Conservation (phyloP, 2,329 filamentous ascomycete species). For the Emergomyces africanus region DNA sequence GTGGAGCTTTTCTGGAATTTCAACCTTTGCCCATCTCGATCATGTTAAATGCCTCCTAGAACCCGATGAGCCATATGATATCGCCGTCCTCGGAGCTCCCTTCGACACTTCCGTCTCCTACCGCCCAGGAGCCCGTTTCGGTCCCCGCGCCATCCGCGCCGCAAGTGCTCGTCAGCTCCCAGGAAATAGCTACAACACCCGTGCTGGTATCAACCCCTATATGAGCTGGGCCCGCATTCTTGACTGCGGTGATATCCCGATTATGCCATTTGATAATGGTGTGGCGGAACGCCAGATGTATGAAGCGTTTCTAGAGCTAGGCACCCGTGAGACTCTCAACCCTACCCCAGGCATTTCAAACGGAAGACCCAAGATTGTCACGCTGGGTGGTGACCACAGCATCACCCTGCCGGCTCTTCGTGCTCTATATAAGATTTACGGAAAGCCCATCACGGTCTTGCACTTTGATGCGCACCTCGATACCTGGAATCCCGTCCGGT, state of each 20-base stretch:
- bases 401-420: slow-evolving; percentile 57
- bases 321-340: slow-evolving; percentile 30
- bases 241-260: slow-evolving; percentile 83
- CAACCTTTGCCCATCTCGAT: slow-evolving; percentile 59
- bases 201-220: slow-evolving; percentile 75
- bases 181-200: slow-evolving; percentile 70
- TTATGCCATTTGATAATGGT: slow-evolving; percentile 75
- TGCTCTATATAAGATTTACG: slow-evolving; percentile 50
- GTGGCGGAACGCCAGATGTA: slow-evolving; percentile 76
- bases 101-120: slow-evolving; percentile 65
- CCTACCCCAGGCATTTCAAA: slow-evolving; percentile 19
- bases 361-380: slow-evolving; percentile 45
- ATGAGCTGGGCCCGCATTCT: slow-evolving; percentile 62
- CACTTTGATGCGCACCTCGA: slow-evolving; percentile 73
- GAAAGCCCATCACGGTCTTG: slow-evolving; percentile 52
- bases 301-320: slow-evolving; percentile 61
- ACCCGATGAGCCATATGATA: slow-evolving; percentile 52
- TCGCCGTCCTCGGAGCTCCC: slow-evolving; percentile 58
- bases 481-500: slow-evolving; percentile 69
- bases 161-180: slow-evolving; percentile 70
- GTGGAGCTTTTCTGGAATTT: slow-evolving; percentile 61
- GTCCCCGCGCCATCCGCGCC: slow-evolving; percentile 73
- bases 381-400: slow-evolving; percentile 62
- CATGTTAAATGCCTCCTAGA: slow-evolving; percentile 57
- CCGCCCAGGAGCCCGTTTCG: slow-evolving; percentile 63